Conservation (phyloP, 129 eudicot species). For the Flaveria robusta region DNA sequence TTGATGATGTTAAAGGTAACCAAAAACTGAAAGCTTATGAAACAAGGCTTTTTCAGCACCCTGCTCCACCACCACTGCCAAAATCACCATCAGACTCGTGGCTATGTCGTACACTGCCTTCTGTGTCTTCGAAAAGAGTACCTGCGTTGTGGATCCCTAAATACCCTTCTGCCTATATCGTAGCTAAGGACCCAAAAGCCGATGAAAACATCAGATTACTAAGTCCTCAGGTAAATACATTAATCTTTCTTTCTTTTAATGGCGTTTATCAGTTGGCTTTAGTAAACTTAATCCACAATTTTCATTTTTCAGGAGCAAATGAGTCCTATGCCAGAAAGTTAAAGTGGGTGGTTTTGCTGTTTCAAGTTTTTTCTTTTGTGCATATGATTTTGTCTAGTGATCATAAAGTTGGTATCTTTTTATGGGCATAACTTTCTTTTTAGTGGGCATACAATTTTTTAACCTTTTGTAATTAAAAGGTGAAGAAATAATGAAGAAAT, state of each 20-base stretch:
- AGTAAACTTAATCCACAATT: background rate
- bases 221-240: conserved; percentile 37
- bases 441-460: background rate
- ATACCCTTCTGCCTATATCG: conserved; percentile 32
- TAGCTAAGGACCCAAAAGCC: conserved; percentile 43
- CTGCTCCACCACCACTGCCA: conserved; percentile 65
- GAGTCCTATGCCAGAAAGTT: conserved; percentile 51
- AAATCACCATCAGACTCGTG: conserved; percentile 93
- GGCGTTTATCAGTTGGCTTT: background rate
- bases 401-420: conserved; percentile 17
- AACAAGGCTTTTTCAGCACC: conserved; percentile 20
- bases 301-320: conserved; percentile 46
- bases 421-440: background rate
- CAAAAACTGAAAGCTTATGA: conserved; percentile 30
- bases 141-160: conserved; percentile 24
- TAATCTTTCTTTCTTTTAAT: background rate
- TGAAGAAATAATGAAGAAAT: conserved; percentile 4
- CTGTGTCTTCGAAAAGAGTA: conserved; percentile 39
- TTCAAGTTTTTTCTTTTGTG: conserved; percentile 29
- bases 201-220: conserved; percentile 35
- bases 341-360: conserved; percentile 22
- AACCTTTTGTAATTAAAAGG: conserved; percentile 22
- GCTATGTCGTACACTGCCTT: conserved; percentile 83
- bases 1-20: conserved; percentile 13
- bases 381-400: conserved; percentile 30